These are phyloP conservation scores for Pichia ethanolica DNA, from an alignment of 805 yeast species.

Conservation along the genomic window DNA sequence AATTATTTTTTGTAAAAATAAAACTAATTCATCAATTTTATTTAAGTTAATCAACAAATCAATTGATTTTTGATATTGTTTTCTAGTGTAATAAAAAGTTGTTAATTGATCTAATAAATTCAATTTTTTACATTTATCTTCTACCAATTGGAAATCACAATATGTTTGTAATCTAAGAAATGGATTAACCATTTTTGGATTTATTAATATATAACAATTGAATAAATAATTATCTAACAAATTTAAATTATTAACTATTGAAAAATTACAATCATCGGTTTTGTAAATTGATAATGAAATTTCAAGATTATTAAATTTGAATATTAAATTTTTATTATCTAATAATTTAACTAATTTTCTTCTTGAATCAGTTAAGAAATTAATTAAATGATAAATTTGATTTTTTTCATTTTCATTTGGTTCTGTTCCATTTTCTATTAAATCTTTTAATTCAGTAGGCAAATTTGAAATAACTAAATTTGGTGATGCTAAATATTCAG, in stretches of 20 bases:
- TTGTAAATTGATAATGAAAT: constrained; percentile 36
- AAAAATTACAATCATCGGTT: constrained; percentile 7
- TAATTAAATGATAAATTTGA: constrained; percentile 31
- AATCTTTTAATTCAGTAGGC: constrained; percentile 28
- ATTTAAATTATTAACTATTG: constrained; percentile 28
- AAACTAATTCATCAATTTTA: neutral
- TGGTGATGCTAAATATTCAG: constrained; percentile 55
- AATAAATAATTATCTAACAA: constrained; percentile 74
- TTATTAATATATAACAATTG: constrained; percentile 59
- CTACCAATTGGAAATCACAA: constrained; percentile 62
- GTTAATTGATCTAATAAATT: constrained; percentile 59
- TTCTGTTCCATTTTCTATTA: neutral
- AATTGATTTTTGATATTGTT: constrained; percentile 60
- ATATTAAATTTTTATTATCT: constrained; percentile 28
- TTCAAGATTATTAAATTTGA: constrained; percentile 40
- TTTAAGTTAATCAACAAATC: constrained; percentile 40
- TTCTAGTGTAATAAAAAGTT: constrained; percentile 66
- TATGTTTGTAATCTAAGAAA: constrained; percentile 67
- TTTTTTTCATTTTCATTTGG: neutral
- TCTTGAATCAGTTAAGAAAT: constrained; percentile 46
- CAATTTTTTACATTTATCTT: constrained; percentile 39
- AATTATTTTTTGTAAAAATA: constrained; percentile 48
- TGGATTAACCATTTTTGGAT: constrained; percentile 74
- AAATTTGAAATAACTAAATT: constrained; percentile 39
- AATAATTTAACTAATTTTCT: constrained; percentile 38